Conservation (phyloP, 441 rosid species). For the Eutrema salsugineum region DNA sequence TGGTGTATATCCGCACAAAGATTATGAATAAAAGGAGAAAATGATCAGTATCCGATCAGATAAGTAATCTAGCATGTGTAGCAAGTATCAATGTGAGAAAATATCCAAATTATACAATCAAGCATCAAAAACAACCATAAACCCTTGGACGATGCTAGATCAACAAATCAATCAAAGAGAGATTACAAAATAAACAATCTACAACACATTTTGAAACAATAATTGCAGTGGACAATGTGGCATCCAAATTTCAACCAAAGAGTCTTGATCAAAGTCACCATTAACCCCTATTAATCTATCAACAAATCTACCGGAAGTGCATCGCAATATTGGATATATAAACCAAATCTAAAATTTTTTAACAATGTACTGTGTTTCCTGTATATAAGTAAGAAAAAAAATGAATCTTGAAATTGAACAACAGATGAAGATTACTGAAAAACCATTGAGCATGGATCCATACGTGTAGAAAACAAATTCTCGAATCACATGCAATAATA, state of each 20-base stretch:
- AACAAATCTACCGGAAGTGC: background rate
- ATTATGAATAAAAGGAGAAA: background rate
- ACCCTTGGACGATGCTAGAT: background rate
- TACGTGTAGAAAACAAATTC: background rate
- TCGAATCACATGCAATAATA: slow-evolving; percentile 18
- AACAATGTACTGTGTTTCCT: background rate
- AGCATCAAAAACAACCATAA: background rate
- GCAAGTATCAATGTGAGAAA: background rate
- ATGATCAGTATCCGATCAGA: background rate
- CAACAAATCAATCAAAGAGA: background rate
- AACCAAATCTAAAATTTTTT: background rate
- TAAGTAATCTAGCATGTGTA: background rate
- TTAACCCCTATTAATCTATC: background rate
- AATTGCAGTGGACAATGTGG: background rate
- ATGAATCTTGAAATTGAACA: background rate
- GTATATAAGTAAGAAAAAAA: background rate
- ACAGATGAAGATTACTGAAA: background rate
- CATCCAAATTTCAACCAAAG: background rate
- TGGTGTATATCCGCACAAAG: background rate
- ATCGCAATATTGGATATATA: slow-evolving; percentile 4
- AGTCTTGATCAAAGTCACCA: background rate
- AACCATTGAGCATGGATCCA: background rate
- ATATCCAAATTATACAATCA: background rate
- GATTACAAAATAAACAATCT: background rate
- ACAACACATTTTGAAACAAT: background rate